Conservation (phyloP, 108 stramenopile species). For the Parietichytrium sp. region DNA sequence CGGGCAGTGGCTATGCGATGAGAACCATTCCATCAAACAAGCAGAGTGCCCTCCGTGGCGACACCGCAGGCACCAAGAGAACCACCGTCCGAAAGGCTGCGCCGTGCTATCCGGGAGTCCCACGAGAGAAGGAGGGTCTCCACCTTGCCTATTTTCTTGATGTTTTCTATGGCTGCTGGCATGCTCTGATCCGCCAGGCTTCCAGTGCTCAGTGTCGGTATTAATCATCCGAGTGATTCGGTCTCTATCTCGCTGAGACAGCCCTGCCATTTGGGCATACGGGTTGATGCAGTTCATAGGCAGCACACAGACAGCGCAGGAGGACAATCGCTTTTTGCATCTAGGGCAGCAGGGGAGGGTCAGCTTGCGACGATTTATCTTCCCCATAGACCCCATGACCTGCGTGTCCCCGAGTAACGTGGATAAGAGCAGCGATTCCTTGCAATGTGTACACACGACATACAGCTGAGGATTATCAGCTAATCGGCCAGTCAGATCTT, state of each 20-base stretch:
- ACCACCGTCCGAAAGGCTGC: constrained; percentile 35
- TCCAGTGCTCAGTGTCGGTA: too few species aligned
- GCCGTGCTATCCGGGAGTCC: neutral
- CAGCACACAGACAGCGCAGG: constrained; percentile 20
- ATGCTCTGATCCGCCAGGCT: too few species aligned
- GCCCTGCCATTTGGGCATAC: constrained; percentile 1
- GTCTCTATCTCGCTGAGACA: neutral
- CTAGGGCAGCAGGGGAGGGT: constrained; percentile 26
- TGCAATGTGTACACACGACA: constrained; percentile 11
- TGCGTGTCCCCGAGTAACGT: neutral
- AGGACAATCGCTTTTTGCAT: neutral
- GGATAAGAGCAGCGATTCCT: neutral
- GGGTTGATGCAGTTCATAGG: constrained; percentile 36
- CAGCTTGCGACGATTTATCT: constrained; percentile 1
- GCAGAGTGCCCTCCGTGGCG: constrained; percentile 1
- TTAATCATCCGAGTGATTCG: neutral
- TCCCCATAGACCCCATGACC: neutral
- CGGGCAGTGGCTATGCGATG: neutral
- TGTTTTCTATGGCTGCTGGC: too few species aligned
- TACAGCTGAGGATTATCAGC: neutral
- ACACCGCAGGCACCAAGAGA: constrained; percentile 26
- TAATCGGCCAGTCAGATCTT: too few species aligned
- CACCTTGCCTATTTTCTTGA: too few species aligned
- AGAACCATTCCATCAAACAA: constrained; percentile 23
- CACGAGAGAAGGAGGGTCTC: too few species aligned